Evolutionary conservation across 805 yeast species (phyloP).

Genomic region (Yarrowia divulgata): DNA sequence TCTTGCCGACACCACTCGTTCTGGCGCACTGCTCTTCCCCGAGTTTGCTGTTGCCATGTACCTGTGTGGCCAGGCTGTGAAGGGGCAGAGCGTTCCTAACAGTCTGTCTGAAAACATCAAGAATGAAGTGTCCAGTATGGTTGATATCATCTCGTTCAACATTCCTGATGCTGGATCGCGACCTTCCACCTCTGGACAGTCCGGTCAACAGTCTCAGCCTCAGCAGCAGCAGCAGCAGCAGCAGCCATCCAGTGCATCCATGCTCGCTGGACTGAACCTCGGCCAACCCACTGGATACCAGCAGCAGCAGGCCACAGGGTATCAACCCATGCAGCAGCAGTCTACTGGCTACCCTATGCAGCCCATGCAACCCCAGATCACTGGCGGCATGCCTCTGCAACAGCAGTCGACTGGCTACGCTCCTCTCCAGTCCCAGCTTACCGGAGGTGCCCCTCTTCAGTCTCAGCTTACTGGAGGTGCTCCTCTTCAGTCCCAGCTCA

Average conservation of each 20-base stretch:
- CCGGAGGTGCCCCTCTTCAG: conserved; percentile 50
- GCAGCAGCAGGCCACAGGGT: conserved; percentile 42
- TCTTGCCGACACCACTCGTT: conserved; percentile 83
- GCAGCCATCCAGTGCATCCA: conserved; percentile 45
- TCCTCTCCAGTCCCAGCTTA: conserved; percentile 49
- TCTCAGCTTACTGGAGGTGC: conserved; percentile 53
- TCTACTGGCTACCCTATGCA: conserved; percentile 45
- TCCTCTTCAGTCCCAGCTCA: conserved; percentile 49
- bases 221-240: conserved; percentile 43
- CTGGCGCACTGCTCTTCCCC: conserved; percentile 87
- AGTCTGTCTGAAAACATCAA: conserved; percentile 72
- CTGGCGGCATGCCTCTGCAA: conserved; percentile 44
- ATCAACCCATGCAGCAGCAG: conserved; percentile 50
- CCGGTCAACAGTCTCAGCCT: conserved; percentile 21
- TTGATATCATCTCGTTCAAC: conserved; percentile 83
- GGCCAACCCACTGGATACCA: conserved; percentile 8
- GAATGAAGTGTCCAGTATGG: conserved; percentile 87
- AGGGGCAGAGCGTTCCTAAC: conserved; percentile 79
- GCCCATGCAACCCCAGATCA: conserved; percentile 52
- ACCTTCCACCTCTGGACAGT: not conserved
- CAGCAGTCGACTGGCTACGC: conserved; percentile 50
- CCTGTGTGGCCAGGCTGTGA: conserved; percentile 76
- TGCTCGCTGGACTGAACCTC: conserved; percentile 23
- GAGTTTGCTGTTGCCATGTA: conserved; percentile 94
- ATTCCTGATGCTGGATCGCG: conserved; percentile 60